These are phyloP conservation scores for Amanita pseudoporphyria DNA, from an alignment of 768 basidiomycete species.

Conservation along the genomic window DNA sequence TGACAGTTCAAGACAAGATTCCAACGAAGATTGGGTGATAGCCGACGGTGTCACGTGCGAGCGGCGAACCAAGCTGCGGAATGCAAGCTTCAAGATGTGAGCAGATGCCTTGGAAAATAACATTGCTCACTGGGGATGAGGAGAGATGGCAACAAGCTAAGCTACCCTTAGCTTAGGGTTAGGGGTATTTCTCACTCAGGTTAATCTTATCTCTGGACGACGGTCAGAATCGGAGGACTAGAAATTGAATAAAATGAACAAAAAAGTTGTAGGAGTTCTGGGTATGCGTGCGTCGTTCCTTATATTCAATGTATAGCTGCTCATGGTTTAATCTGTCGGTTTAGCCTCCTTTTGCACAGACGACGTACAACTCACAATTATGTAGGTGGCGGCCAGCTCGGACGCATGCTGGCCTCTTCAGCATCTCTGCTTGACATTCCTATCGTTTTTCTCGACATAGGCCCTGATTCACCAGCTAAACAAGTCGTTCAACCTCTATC, in stretches of 20 bases:
- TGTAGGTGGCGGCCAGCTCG: slow-evolving; percentile 92
- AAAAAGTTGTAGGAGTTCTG: slow-evolving; percentile 41
- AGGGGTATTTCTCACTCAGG: not conserved
- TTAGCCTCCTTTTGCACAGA: not conserved
- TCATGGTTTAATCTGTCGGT: not conserved
- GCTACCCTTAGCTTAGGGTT: not conserved
- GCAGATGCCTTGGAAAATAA: no score
- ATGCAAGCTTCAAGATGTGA: no score
- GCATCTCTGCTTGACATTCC: slow-evolving; percentile 83
- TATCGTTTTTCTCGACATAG: slow-evolving; percentile 78
- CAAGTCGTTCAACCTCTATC: slow-evolving; percentile 59
- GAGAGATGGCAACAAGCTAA: no score
- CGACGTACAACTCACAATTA: not conserved
- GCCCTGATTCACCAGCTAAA: slow-evolving; percentile 79
- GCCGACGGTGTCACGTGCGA: no score
- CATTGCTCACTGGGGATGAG: no score
- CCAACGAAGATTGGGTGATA: no score
- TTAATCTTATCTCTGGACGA: not conserved
- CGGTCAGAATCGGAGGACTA: no score
- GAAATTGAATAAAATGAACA: slow-evolving; percentile 7
- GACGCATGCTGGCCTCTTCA: slow-evolving; percentile 90
- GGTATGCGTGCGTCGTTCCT: slow-evolving; percentile 34
- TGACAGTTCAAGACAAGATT: no score
- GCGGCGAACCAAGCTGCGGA: no score
- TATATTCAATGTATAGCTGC: slow-evolving; percentile 7